A percentile compares a stretch with the other conserved stretches of the same genome.
Evolutionary conservation across 2,329 filamentous ascomycete species (phyloP).

Genomic region (Thelonectria discophora): DNA sequence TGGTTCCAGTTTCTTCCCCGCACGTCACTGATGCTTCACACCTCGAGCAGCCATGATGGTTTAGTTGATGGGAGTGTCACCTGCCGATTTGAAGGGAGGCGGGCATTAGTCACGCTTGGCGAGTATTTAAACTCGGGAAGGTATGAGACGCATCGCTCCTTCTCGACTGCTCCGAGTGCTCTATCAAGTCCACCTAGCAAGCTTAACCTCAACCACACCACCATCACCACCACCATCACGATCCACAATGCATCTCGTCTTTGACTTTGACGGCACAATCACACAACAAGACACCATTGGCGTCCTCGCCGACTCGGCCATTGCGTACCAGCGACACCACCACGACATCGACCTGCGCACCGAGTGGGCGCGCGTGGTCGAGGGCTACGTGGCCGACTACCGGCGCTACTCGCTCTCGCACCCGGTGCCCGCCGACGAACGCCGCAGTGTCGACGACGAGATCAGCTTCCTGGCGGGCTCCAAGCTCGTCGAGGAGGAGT

Average conservation of each 20-base stretch:
- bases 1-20: conserved; percentile 19
- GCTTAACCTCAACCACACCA: not conserved
- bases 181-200: not conserved
- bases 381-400: conserved; percentile 56
- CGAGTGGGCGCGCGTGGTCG: conserved; percentile 57
- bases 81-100: conserved; percentile 1
- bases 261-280: conserved; percentile 70
- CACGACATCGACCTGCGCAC: conserved; percentile 46
- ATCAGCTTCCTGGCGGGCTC: conserved; percentile 54
- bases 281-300: conserved; percentile 63
- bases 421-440: conserved; percentile 43
- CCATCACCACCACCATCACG: not conserved
- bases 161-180: not conserved
- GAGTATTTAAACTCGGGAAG: not conserved
- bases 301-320: conserved; percentile 56
- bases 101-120: not conserved
- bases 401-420: conserved; percentile 49
- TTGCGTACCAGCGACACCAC: conserved; percentile 45
- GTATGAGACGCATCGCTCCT: not conserved
- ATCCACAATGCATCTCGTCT: conserved; percentile 55
- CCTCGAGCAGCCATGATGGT: no score
- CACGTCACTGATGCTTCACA: conserved; percentile 12
- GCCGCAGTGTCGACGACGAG: conserved; percentile 52
- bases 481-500: conserved; percentile 56
- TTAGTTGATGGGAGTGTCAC: not conserved